phyloP scores from a whole-genome alignment of 2,329 filamentous ascomycete genomes.

The Diplodia mutila region DNA sequence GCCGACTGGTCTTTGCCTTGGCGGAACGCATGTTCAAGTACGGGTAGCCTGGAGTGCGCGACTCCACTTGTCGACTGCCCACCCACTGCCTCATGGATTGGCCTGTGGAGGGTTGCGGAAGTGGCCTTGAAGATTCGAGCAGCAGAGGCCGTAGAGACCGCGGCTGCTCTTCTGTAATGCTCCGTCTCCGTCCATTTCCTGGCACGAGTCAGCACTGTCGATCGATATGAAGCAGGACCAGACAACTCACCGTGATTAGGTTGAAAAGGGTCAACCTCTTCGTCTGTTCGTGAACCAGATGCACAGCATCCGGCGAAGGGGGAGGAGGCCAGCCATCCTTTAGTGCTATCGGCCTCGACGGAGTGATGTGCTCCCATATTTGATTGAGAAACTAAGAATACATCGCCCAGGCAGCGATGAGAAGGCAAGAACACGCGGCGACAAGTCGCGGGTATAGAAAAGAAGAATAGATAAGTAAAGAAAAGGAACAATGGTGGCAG shows the following conservation, averaged over 20 bases:
- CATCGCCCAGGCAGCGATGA: slow-evolving; percentile 9
- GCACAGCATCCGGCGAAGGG: slow-evolving; percentile 24
- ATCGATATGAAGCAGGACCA: not conserved
- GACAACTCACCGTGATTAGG: slow-evolving; percentile 1
- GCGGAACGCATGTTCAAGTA: slow-evolving; percentile 36
- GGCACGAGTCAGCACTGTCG: not conserved
- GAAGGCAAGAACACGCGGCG: not conserved
- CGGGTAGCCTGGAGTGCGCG: slow-evolving; percentile 4
- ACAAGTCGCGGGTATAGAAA: not conserved
- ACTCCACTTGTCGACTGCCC: slow-evolving; percentile 10
- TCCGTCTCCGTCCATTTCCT: slow-evolving; percentile 15
- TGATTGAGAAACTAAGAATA: not conserved
- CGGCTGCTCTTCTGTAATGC: slow-evolving; percentile 40
- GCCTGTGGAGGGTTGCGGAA: slow-evolving; percentile 40
- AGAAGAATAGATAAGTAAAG: not conserved
- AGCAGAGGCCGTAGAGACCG: slow-evolving; percentile 26
- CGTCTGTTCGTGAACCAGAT: slow-evolving; percentile 5
- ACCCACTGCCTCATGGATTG: slow-evolving; percentile 44
- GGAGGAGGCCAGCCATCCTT: slow-evolving; percentile 24
- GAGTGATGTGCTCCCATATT: slow-evolving; percentile 22
- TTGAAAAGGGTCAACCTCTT: slow-evolving; percentile 21
- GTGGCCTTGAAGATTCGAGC: slow-evolving; percentile 30
- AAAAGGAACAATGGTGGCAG: not conserved
- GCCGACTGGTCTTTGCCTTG: slow-evolving; percentile 35
- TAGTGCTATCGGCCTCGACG: slow-evolving; percentile 17